A percentile compares a stretch with the other conserved stretches of the same genome.
Conservation (phyloP, 345 rosid genomes). For the Heritiera fomes region DNA sequence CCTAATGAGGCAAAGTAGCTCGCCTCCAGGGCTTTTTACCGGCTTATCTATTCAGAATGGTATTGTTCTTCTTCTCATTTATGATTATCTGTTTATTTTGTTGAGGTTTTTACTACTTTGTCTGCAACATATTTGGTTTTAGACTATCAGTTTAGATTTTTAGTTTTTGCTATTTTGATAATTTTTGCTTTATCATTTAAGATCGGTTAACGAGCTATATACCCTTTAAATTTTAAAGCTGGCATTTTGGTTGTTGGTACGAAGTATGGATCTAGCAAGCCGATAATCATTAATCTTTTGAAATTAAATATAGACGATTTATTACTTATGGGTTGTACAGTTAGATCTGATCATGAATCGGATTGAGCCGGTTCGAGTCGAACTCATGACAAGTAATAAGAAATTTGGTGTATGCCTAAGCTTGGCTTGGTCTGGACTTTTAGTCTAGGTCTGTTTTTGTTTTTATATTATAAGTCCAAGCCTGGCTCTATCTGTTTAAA, state of each 20-base stretch:
- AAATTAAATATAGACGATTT: not conserved
- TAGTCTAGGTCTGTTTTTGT: too few species aligned
- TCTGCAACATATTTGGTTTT: not conserved
- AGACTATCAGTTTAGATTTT: not conserved
- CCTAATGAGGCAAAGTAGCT: constrained; percentile 74
- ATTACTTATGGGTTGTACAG: too few species aligned
- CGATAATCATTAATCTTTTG: not conserved
- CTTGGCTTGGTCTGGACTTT: too few species aligned
- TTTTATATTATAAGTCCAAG: too few species aligned
- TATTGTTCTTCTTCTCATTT: constrained; percentile 35
- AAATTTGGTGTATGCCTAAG: too few species aligned
- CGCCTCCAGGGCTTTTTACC: constrained; percentile 72
- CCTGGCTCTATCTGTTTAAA: too few species aligned
- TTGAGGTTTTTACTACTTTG: constrained; percentile 10
- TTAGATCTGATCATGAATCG: too few species aligned
- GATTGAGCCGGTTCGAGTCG: too few species aligned
- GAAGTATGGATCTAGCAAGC: not conserved
- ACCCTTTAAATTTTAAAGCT: not conserved
- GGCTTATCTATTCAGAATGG: constrained; percentile 69
- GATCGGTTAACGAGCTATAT: too few species aligned
- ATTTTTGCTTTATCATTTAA: not conserved
- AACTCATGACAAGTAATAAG: too few species aligned
- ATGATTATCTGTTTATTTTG: not conserved
- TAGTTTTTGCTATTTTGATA: not conserved
- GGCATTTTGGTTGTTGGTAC: not conserved